Conservation (phyloP, 78 protist genomes). For the Guillardia theta region DNA sequence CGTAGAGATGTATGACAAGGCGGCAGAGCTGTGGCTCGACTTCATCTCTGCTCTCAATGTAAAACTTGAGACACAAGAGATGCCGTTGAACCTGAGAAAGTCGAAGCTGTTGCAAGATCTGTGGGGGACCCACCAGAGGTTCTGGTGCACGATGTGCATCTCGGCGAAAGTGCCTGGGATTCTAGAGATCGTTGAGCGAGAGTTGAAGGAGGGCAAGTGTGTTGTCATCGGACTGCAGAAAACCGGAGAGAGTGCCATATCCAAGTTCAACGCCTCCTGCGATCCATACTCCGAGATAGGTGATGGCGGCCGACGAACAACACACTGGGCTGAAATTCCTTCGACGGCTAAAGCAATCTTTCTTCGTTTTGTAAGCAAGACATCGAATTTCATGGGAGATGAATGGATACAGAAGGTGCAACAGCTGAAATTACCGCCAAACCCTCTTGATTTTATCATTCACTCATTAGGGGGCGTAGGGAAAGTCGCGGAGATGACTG, state of each 20-base stretch:
- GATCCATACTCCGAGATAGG: no score
- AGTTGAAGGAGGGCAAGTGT: constrained; percentile 13
- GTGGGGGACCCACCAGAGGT: constrained; percentile 25
- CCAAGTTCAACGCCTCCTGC: no score
- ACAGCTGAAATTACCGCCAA: neutral
- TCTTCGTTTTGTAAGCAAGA: neutral
- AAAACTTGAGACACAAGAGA: neutral
- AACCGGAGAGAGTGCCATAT: neutral
- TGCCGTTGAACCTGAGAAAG: neutral
- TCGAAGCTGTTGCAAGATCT: neutral
- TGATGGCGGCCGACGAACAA: neutral
- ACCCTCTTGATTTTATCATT: constrained; percentile 31
- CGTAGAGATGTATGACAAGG: neutral
- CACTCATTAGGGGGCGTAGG: neutral
- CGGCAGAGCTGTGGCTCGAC: neutral
- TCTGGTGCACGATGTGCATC: constrained; percentile 5
- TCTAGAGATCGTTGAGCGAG: neutral
- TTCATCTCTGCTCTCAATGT: neutral
- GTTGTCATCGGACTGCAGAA: constrained; percentile 47
- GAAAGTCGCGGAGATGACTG: constrained; percentile 48
- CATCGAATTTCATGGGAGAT: neutral
- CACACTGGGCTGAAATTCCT: neutral
- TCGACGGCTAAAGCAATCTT: neutral
- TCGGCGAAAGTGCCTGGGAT: constrained; percentile 16
- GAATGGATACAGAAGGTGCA: neutral